Percentiles rank a stretch among this genome's conserved stretches.
Evolutionary conservation across 2,329 filamentous ascomycete species (phyloP).

Genomic region (Magnaporthiopsis poae): DNA sequence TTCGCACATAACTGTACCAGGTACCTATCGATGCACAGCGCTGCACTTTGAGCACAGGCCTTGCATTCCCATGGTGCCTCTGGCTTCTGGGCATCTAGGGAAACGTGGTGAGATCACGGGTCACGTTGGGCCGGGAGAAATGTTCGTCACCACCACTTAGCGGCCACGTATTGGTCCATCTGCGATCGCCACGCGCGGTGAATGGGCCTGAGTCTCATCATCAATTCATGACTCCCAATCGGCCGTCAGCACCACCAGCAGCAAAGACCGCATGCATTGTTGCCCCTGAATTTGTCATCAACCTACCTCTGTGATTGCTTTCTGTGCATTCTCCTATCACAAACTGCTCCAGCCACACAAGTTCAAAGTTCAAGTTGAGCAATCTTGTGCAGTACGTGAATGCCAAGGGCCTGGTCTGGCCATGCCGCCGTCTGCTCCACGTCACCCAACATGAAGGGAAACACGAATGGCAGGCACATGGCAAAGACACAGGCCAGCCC

Average conservation of each 20-base stretch:
- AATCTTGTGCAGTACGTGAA: too few species aligned
- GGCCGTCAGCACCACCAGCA: too few species aligned
- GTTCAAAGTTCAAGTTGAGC: too few species aligned
- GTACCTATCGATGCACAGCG: neutral
- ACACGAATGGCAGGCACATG: neutral
- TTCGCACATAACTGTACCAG: too few species aligned
- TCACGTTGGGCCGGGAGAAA: neutral
- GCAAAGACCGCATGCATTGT: too few species aligned
- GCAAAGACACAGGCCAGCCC: neutral
- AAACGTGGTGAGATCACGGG: neutral
- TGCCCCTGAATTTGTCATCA: too few species aligned
- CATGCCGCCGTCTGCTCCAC: neutral
- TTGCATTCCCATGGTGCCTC: neutral
- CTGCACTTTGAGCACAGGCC: neutral
- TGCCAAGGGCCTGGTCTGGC: too few species aligned
- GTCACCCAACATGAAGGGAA: neutral
- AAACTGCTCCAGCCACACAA: too few species aligned
- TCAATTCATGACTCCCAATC: too few species aligned
- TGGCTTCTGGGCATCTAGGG: neutral
- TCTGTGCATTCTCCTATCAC: too few species aligned
- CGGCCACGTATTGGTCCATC: neutral
- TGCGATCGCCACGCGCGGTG: neutral
- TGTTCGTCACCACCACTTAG: neutral
- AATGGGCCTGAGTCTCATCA: neutral
- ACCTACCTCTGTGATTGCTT: too few species aligned